These are phyloP conservation scores for Incumbomyces lentus DNA, from an alignment of 2,329 filamentous ascomycete species.

Conservation along the genomic window DNA sequence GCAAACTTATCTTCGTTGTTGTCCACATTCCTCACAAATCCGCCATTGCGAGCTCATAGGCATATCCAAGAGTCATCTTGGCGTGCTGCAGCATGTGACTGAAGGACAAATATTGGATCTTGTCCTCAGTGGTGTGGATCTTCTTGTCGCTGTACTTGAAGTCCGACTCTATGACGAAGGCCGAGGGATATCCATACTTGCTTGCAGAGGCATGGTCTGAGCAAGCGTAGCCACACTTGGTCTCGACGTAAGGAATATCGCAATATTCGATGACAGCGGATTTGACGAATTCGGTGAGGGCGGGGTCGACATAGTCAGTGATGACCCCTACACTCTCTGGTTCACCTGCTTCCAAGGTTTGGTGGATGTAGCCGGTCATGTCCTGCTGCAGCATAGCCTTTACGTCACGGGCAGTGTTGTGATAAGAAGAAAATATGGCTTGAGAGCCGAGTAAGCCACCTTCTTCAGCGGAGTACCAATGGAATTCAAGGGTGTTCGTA, in stretches of 20 bases:
- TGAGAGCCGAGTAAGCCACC: slow-evolving; percentile 79
- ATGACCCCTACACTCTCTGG: slow-evolving; percentile 85
- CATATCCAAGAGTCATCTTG: slow-evolving; percentile 69
- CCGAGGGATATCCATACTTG: slow-evolving; percentile 55
- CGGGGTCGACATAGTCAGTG: slow-evolving; percentile 76
- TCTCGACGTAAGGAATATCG: slow-evolving; percentile 74
- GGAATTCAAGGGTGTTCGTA: slow-evolving; percentile 85
- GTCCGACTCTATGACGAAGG: slow-evolving; percentile 53
- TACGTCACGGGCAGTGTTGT: slow-evolving; percentile 60
- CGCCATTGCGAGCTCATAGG: slow-evolving; percentile 73
- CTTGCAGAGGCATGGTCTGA: slow-evolving; percentile 60
- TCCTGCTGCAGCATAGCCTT: slow-evolving; percentile 98
- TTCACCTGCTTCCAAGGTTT: slow-evolving; percentile 70
- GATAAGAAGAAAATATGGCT: slow-evolving; percentile 76
- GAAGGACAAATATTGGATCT: slow-evolving; percentile 63
- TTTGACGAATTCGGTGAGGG: slow-evolving; percentile 83
- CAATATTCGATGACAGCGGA: slow-evolving; percentile 79
- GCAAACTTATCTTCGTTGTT: too few species aligned
- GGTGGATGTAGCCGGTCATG: slow-evolving; percentile 85
- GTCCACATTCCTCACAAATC: slow-evolving; percentile 40
- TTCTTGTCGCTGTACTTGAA: slow-evolving; percentile 54
- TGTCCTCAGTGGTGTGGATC: slow-evolving; percentile 65
- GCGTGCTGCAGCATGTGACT: slow-evolving; percentile 90
- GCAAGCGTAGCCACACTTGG: slow-evolving; percentile 78
- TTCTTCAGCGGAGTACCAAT: slow-evolving; percentile 91